phyloP scores from a whole-genome alignment of 805 yeast species.

The Huiozyma naganishii region DNA sequence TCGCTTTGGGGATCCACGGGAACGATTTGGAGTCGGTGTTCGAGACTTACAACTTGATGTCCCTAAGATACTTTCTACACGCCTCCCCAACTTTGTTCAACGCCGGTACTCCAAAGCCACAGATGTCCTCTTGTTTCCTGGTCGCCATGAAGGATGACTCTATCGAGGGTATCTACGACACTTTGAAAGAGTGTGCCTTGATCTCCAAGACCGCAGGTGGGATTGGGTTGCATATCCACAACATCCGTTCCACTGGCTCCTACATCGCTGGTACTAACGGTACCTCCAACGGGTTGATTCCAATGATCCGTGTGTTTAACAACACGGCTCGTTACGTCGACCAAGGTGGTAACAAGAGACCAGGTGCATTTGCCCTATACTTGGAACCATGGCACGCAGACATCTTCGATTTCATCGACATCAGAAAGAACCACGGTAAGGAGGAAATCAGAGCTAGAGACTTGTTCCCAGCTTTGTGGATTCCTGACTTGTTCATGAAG shows the following conservation, averaged over 20 bases:
- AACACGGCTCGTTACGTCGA: constrained; percentile 95
- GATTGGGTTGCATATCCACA: constrained; percentile 79
- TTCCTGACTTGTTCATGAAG: constrained; percentile 88
- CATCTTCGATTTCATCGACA: constrained; percentile 72
- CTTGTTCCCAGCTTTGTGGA: constrained; percentile 87
- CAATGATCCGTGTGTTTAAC: constrained; percentile 93
- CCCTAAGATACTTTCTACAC: constrained; percentile 77
- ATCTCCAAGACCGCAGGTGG: constrained; percentile 96
- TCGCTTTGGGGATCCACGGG: constrained; percentile 83
- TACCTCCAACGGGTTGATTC: constrained; percentile 81
- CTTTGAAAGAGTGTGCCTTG: constrained; percentile 78
- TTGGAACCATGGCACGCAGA: constrained; percentile 97
- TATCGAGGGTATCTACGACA: constrained; percentile 87
- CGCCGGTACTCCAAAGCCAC: constrained; percentile 80
- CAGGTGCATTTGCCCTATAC: constrained; percentile 93
- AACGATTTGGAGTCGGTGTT: constrained; percentile 49
- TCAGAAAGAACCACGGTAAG: constrained; percentile 89
- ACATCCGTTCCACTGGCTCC: constrained; percentile 78
- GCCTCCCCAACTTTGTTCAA: constrained; percentile 93
- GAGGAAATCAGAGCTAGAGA: constrained; percentile 92
- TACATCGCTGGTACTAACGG: constrained; percentile 90
- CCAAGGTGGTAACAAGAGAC: constrained; percentile 97
- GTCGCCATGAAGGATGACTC: constrained; percentile 91
- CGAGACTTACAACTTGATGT: constrained; percentile 84
- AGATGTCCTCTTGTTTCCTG: constrained; percentile 85